Base-by-base conservation (phyloP, 164 flowering plant species). In the Magnolia kwangsiensis region DNA sequence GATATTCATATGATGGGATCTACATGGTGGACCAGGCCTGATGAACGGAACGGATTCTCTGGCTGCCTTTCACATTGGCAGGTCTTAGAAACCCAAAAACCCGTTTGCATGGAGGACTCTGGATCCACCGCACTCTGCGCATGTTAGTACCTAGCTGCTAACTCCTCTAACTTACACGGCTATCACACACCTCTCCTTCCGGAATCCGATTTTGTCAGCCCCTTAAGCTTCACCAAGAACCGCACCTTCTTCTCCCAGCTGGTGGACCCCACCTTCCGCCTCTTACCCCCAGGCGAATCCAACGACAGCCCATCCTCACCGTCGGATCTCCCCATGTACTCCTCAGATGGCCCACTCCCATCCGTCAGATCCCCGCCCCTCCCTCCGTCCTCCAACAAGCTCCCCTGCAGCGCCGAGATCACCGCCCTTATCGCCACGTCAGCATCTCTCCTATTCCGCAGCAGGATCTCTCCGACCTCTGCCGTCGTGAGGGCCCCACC, bases 401-500 rank as follows among this genome's bases (percentile, higher is more conserved):
- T 85, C 13, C 77, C 82, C 73, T 89, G 88, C 79, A 89, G 72
- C 1, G 89, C 90, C 11, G 82, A 31, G 8, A 88, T 67, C 45
- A 89, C 90, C 31, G 81, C 92, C 65, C 81, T 81, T 69, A 89
- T 73, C 0, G 92, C 92, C 80, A 74, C 72, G 45, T 88, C 89
- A 16, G 77, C 81, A 27, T 88, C 84, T 10, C 78, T 63, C 23
- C 89, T 73, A 50, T 86, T 85, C 84, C 85, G 81, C 78, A 89
- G 51, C 84, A 89, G 14, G 8, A 87, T 82, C 82, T 89, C 92
- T 3, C 89, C 89, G 1, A 89, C 69, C 83, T 88, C 89, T 1
- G 92, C 92, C 1, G 92, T 89, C 11, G 89, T 87, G 8, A 89
- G 83, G 13, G 80, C 81, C 16, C 89, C 89, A 7, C 89, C 90